Percentiles rank a stretch among this genome's conserved stretches.
Evolutionary conservation across 1,284 basidiomycete genomes (phyloP).

Genomic region (Agroathelia rolfsii): DNA sequence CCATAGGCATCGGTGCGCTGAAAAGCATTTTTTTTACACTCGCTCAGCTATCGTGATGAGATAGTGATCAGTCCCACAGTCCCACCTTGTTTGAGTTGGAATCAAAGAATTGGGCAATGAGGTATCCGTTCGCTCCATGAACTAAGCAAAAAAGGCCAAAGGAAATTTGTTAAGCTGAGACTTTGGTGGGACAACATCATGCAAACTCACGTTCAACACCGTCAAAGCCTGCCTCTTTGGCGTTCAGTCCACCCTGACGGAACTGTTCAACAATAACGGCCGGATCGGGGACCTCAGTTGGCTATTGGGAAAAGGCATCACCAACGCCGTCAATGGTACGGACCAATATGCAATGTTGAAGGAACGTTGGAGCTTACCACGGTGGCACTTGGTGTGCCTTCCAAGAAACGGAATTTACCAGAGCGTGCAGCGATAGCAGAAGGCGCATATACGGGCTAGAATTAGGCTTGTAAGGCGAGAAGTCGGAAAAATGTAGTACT

Average conservation of each 20-base stretch:
- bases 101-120: constrained; percentile 18
- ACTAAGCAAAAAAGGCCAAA: constrained; percentile 3
- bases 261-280: constrained; percentile 21
- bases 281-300: constrained; percentile 11
- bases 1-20: constrained; percentile 37
- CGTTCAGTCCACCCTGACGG: constrained; percentile 25
- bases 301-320: constrained; percentile 8
- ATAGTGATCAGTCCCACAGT: too few relatives aligned
- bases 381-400: constrained; percentile 14
- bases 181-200: not conserved
- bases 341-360: not conserved
- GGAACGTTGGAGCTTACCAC: constrained; percentile 1
- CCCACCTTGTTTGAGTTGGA: constrained; percentile 28
- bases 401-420: constrained; percentile 28
- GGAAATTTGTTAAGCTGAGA: not conserved
- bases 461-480: not conserved
- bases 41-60: not conserved
- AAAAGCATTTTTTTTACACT: too few relatives aligned
- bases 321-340: not conserved
- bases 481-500: too few relatives aligned
- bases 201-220: constrained; percentile 10
- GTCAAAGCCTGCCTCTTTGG: constrained; percentile 36
- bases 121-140: constrained; percentile 13
- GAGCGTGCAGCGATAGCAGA: constrained; percentile 28
- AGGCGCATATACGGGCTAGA: constrained; percentile 27